Conservation (phyloP, 306 rosid genomes). For the Glycine tomentella region DNA sequence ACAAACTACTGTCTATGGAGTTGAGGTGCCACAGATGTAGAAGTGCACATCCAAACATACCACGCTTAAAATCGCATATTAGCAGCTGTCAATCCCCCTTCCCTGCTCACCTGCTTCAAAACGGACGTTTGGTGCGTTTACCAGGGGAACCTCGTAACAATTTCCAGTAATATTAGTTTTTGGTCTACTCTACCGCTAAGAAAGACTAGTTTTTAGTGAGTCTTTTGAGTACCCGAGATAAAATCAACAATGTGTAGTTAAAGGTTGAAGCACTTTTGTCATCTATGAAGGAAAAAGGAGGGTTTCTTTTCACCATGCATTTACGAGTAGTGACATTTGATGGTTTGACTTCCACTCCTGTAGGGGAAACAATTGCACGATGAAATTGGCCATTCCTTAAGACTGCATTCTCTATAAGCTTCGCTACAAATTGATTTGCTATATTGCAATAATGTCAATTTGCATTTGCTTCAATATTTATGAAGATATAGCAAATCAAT, state of each 20-base stretch:
- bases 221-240: conserved; percentile 10
- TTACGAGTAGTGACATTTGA: not conserved
- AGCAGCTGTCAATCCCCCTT: conserved; percentile 68
- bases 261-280: not conserved
- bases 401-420: too few relatives aligned
- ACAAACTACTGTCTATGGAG: conserved; percentile 67
- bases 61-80: conserved; percentile 74
- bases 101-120: conserved; percentile 64
- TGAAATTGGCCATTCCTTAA: too few relatives aligned
- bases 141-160: conserved; percentile 40
- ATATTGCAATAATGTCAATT: too few relatives aligned
- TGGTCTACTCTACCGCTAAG: conserved; percentile 10
- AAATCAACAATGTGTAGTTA: conserved; percentile 14
- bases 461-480: too few relatives aligned
- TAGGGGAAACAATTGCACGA: not conserved
- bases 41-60: conserved; percentile 94
- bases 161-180: conserved; percentile 39
- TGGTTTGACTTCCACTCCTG: not conserved
- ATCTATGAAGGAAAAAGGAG: conserved; percentile 5
- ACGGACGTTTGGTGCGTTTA: conserved; percentile 59
- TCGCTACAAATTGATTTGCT: too few relatives aligned
- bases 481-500: too few relatives aligned
- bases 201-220: conserved; percentile 5
- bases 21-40: conserved; percentile 87
- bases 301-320: not conserved